Conservation (phyloP, 495 filamentous ascomycete species). For the Tuber microsphaerosporum region DNA sequence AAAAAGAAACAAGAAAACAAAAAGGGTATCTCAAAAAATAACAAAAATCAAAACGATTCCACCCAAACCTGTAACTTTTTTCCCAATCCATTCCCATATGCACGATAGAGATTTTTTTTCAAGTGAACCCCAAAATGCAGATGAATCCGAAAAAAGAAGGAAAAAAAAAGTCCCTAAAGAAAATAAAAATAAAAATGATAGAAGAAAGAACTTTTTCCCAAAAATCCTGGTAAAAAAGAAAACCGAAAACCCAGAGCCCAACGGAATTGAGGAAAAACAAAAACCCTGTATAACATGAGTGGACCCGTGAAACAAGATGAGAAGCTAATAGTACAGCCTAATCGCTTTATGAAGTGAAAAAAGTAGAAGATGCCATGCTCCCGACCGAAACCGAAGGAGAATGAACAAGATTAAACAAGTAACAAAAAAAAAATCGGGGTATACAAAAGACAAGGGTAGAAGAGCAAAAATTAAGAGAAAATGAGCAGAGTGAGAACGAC, state of each 20-base stretch:
- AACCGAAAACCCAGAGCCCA: constrained; percentile 22
- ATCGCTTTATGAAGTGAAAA: constrained; percentile 35
- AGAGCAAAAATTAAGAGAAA: constrained; percentile 8
- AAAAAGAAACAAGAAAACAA: constrained; percentile 13
- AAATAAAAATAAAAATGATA: constrained; percentile 23
- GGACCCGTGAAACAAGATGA: constrained; percentile 27
- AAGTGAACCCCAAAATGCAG: constrained; percentile 35
- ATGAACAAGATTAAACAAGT: constrained; percentile 32
- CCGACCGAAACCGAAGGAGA: constrained; percentile 11
- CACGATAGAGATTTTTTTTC: constrained; percentile 28
- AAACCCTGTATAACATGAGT: constrained; percentile 31
- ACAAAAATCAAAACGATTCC: constrained; percentile 18
- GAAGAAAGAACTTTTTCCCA: constrained; percentile 34
- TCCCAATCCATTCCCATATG: constrained; percentile 30
- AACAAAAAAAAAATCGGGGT: constrained; percentile 31
- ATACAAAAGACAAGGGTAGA: constrained; percentile 31
- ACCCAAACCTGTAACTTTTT: constrained; percentile 19
- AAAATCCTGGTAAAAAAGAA: constrained; percentile 24
- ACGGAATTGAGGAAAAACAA: constrained; percentile 31
- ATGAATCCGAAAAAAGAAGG: constrained; percentile 35
- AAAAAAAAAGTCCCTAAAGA: constrained; percentile 21
- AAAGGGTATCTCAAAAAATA: constrained; percentile 37
- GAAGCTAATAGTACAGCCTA: constrained; percentile 38
- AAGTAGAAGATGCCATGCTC: constrained; percentile 10
- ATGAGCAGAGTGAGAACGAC: constrained; percentile 19